phyloP scores from a whole-genome alignment of 2,329 filamentous ascomycete genomes.

The Xylariaceae sp. region DNA sequence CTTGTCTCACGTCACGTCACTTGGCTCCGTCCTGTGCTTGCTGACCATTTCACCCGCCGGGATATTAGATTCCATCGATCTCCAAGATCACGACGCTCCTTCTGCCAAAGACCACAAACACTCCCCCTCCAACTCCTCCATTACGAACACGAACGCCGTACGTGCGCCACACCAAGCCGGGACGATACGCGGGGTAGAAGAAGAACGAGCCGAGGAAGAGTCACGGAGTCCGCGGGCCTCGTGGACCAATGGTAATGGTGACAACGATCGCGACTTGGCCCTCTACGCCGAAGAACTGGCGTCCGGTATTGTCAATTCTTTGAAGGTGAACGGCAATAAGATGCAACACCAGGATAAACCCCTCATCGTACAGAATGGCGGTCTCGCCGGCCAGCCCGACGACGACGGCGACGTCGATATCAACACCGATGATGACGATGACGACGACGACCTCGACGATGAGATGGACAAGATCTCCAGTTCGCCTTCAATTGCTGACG shows the following conservation, averaged over 20 bases:
- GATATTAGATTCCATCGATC: slow-evolving; percentile 79
- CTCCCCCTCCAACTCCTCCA: slow-evolving; percentile 46
- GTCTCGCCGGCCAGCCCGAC: slow-evolving; percentile 39
- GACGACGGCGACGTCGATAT: slow-evolving; percentile 62
- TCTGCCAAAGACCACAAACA: slow-evolving; percentile 77
- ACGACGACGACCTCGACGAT: slow-evolving; percentile 74
- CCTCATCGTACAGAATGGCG: slow-evolving; percentile 58
- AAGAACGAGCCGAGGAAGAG: slow-evolving; percentile 71
- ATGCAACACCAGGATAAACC: slow-evolving; percentile 52
- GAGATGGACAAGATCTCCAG: slow-evolving; percentile 99
- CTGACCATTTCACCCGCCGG: slow-evolving; percentile 28
- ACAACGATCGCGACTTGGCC: slow-evolving; percentile 39
- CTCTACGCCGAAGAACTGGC: slow-evolving; percentile 44
- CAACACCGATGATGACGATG: slow-evolving; percentile 52
- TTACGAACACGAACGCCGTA: slow-evolving; percentile 37
- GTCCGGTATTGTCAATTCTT: slow-evolving; percentile 37
- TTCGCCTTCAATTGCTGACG: slow-evolving; percentile 88
- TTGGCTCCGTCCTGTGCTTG: slow-evolving; percentile 16
- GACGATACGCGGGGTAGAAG: slow-evolving; percentile 72
- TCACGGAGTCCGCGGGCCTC: slow-evolving; percentile 58
- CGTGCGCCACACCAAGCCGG: slow-evolving; percentile 80
- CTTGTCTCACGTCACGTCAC: neutral
- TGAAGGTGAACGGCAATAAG: slow-evolving; percentile 37
- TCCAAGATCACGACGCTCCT: slow-evolving; percentile 76
- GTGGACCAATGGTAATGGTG: slow-evolving; percentile 40